Conservation (phyloP, 768 basidiomycete species). For the Tulasnella sp. region DNA sequence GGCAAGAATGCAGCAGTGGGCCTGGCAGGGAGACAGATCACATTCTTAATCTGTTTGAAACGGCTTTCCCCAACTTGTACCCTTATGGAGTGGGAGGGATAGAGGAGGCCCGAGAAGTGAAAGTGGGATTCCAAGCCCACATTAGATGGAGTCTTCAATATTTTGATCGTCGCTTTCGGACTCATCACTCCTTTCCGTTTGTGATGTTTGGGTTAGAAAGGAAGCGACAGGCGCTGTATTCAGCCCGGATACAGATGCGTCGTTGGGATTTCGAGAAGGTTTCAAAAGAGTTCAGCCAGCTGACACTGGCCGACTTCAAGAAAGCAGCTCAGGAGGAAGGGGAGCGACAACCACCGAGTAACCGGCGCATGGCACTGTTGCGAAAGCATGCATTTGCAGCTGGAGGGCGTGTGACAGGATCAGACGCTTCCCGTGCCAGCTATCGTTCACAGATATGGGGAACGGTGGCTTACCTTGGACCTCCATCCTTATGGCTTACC, state of each 20-base stretch:
- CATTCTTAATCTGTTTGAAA: constrained; percentile 16
- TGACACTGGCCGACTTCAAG: constrained; percentile 8
- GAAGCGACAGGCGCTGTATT: constrained; percentile 13
- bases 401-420: constrained; percentile 17
- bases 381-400: constrained; percentile 12
- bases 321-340: background rate
- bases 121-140: background rate
- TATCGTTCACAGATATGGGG: constrained; percentile 16
- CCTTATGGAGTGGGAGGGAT: constrained; percentile 20
- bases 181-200: constrained; percentile 18
- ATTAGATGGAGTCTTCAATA: background rate
- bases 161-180: constrained; percentile 19
- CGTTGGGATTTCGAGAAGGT: constrained; percentile 9
- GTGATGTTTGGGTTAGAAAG: constrained; percentile 3
- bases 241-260: constrained; percentile 5
- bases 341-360: background rate
- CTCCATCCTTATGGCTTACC: constrained; percentile 19
- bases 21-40: constrained; percentile 15
- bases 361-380: too few relatives aligned
- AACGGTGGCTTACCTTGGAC: constrained; percentile 11
- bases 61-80: constrained; percentile 20
- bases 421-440: constrained; percentile 18
- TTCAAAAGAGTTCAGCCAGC: constrained; percentile 10
- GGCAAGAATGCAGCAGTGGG: constrained; percentile 3
- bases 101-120: constrained; percentile 4